phyloP scores from a whole-genome alignment of 1,284 basidiomycete species.

The Ustilago xerochloae region DNA sequence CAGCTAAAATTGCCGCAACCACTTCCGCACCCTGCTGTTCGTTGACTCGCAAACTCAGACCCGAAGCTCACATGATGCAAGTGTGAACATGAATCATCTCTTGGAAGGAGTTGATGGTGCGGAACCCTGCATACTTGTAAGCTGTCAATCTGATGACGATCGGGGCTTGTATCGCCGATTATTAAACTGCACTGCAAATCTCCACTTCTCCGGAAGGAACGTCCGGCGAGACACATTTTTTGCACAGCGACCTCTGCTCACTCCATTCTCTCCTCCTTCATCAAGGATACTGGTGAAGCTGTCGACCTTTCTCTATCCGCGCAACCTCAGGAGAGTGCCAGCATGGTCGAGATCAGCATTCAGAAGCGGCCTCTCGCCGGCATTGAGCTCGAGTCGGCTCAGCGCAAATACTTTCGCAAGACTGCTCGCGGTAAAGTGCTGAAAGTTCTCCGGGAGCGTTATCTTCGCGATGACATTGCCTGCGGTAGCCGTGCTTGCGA shows the following conservation, averaged over 20 bases:
- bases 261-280: background rate
- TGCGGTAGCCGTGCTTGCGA: slow-evolving; percentile 84
- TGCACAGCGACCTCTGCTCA: slow-evolving; percentile 4
- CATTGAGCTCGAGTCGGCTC: slow-evolving; percentile 45
- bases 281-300: background rate
- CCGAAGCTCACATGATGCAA: no score
- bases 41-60: no score
- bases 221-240: background rate
- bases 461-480: slow-evolving; percentile 90
- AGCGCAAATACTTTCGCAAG: slow-evolving; percentile 72
- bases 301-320: background rate
- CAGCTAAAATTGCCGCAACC: no score
- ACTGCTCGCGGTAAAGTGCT: slow-evolving; percentile 92
- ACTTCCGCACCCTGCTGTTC: no score
- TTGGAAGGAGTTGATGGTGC: no score
- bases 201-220: slow-evolving; percentile 1
- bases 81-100: no score
- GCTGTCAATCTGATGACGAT: no score
- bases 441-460: slow-evolving; percentile 94
- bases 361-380: slow-evolving; percentile 62
- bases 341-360: slow-evolving; percentile 59
- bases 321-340: background rate
- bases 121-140: no score
- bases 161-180: slow-evolving; percentile 2
- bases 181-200: background rate